Conservation (phyloP, 441 rosid species). For the Aquilaria agallochum region DNA sequence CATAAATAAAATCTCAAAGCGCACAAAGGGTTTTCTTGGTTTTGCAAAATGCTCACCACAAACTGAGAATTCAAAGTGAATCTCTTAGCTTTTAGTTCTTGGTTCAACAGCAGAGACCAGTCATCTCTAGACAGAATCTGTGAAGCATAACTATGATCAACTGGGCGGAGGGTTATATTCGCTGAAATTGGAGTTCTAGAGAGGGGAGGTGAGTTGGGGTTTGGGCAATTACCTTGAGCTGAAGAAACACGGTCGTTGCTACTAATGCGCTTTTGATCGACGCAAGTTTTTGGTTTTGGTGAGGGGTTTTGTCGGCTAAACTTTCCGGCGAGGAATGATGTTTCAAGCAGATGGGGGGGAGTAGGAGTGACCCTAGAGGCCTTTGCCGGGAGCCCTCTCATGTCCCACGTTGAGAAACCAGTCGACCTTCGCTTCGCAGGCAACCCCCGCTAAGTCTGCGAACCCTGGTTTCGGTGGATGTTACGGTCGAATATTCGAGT, state of each 20-base stretch:
- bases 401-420: slow-evolving; percentile 18
- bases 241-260: slow-evolving; percentile 9
- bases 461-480: too few species aligned
- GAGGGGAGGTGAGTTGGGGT: slow-evolving; percentile 7
- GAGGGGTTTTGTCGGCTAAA: slow-evolving; percentile 14
- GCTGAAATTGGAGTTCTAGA: slow-evolving; percentile 1
- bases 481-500: too few species aligned
- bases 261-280: slow-evolving; percentile 2
- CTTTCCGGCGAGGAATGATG: slow-evolving; percentile 11
- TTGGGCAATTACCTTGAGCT: slow-evolving; percentile 23
- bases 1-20: slow-evolving; percentile 70
- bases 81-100: slow-evolving; percentile 51
- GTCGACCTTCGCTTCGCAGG: slow-evolving; percentile 2
- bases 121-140: slow-evolving; percentile 58
- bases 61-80: slow-evolving; percentile 42
- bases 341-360: slow-evolving; percentile 7
- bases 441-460: too few species aligned
- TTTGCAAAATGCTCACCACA: slow-evolving; percentile 63
- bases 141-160: slow-evolving; percentile 51
- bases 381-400: slow-evolving; percentile 47
- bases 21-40: slow-evolving; percentile 65
- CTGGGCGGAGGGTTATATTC: slow-evolving; percentile 3
- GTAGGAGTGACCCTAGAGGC: slow-evolving; percentile 40
- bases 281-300: background rate
- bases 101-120: slow-evolving; percentile 70